Percentiles rank a stretch among this genome's conserved stretches.
Evolutionary conservation across 108 stramenopile genomes (phyloP).

Genomic region (Asterionellopsis glacialis): DNA sequence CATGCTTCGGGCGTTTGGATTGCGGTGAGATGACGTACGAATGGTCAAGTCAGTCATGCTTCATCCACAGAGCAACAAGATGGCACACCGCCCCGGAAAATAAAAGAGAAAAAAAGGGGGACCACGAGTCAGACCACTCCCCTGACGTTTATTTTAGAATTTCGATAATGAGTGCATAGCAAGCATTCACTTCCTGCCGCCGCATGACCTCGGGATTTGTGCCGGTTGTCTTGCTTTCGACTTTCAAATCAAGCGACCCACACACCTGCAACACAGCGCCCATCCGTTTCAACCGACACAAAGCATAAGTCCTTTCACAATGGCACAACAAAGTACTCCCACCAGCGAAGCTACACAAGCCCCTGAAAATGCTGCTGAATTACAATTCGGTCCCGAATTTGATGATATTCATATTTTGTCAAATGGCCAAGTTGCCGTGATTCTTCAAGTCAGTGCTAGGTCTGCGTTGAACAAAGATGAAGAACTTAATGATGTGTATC

Average conservation of each 20-base stretch:
- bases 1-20: too few species aligned
- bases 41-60: too few species aligned
- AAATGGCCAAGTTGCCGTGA: slow-evolving; percentile 87
- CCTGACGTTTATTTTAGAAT: slow-evolving; percentile 11
- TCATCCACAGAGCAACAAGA: too few species aligned
- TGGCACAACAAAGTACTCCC: neutral
- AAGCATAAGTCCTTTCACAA: too few species aligned
- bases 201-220: too few species aligned
- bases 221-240: too few species aligned
- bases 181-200: too few species aligned
- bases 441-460: slow-evolving; percentile 72
- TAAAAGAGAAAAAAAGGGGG: neutral
- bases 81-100: neutral
- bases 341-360: slow-evolving; percentile 3
- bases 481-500: slow-evolving; percentile 82
- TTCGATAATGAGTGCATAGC: slow-evolving; percentile 2
- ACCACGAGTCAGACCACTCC: too few species aligned
- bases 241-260: too few species aligned
- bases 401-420: slow-evolving; percentile 79
- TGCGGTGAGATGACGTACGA: too few species aligned
- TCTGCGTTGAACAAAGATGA: slow-evolving; percentile 72
- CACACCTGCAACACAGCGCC: too few species aligned
- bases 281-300: too few species aligned
- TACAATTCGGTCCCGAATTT: slow-evolving; percentile 78
- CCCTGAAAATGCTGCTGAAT: slow-evolving; percentile 76